phyloP scores from a whole-genome alignment of 2,329 filamentous ascomycete genomes.

The Pseudocercospora fuligena region DNA sequence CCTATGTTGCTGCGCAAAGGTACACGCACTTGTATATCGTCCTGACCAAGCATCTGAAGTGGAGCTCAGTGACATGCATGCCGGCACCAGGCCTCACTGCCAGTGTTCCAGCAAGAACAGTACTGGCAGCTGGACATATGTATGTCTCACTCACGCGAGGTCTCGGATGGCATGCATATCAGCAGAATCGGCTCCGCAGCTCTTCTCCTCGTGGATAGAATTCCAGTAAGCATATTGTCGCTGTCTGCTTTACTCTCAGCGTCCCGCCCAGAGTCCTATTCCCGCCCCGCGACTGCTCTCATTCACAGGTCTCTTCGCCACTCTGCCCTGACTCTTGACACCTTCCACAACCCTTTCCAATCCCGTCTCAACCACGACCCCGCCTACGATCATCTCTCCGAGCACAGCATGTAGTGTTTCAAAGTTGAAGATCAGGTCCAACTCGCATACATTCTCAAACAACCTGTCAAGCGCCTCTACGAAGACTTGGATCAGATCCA shows the following conservation, averaged over 20 bases:
- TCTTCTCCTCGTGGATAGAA: not conserved
- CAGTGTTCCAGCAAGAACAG: conserved; percentile 5
- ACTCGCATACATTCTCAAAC: conserved; percentile 98
- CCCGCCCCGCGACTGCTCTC: conserved; percentile 56
- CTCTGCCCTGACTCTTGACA: conserved; percentile 74
- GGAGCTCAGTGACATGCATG: not conserved
- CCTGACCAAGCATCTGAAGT: not conserved
- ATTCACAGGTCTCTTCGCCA: conserved; percentile 79
- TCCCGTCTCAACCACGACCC: conserved; percentile 91
- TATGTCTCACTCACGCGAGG: conserved; percentile 5
- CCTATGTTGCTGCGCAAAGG: not conserved
- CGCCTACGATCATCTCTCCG: conserved; percentile 92
- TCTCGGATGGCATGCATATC: not conserved
- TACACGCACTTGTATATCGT: not conserved
- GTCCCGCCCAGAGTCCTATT: conserved; percentile 43
- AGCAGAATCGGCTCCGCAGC: not conserved
- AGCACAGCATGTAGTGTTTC: conserved; percentile 92
- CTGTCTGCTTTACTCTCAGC: conserved; percentile 24
- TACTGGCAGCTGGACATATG: conserved; percentile 6
- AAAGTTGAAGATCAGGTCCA: conserved; percentile 98
- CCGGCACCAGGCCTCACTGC: not conserved
- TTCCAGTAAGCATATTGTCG: not conserved
- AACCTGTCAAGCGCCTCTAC: conserved; percentile 93
- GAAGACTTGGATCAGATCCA: conserved; percentile 97
- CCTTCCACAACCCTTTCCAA: conserved; percentile 86